Conservation (phyloP, 2,329 filamentous ascomycete species). For the Aspergillus phoenicis region DNA sequence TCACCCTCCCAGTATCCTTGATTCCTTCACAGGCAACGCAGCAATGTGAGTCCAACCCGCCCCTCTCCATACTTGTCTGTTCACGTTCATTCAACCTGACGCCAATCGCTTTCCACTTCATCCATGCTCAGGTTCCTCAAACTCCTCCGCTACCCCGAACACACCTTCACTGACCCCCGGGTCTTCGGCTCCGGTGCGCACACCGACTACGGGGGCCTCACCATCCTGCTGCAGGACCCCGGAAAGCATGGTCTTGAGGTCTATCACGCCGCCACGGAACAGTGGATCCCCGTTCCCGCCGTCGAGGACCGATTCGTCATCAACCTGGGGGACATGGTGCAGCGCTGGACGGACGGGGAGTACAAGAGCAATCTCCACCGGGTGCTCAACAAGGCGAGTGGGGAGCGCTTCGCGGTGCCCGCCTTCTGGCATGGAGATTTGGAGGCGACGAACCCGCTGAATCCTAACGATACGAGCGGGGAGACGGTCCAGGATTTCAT, state of each 20-base stretch:
- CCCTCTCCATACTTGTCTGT: no score
- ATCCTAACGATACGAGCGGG: neutral
- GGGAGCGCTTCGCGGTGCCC: constrained; percentile 3
- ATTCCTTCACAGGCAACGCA: neutral
- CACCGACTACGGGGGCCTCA: constrained; percentile 31
- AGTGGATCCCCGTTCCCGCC: constrained; percentile 40
- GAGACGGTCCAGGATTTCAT: neutral
- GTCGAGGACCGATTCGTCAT: constrained; percentile 38
- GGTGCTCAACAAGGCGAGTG: constrained; percentile 23
- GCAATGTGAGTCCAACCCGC: no score
- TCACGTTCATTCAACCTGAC: no score
- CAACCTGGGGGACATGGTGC: constrained; percentile 32
- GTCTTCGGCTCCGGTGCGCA: constrained; percentile 24
- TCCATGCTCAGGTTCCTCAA: neutral
- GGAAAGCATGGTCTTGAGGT: constrained; percentile 28
- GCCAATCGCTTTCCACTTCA: no score
- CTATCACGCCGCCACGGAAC: constrained; percentile 22
- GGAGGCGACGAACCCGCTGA: constrained; percentile 3
- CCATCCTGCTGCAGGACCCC: constrained; percentile 29
- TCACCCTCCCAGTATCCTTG: neutral
- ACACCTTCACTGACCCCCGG: neutral
- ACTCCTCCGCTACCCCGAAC: neutral
- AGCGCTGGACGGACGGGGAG: constrained; percentile 21
- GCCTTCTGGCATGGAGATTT: constrained; percentile 10
- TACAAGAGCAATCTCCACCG: constrained; percentile 25